Evolutionary conservation across 2,329 filamentous ascomycete genomes (phyloP).

Genomic region (Aschersonia sp.): DNA sequence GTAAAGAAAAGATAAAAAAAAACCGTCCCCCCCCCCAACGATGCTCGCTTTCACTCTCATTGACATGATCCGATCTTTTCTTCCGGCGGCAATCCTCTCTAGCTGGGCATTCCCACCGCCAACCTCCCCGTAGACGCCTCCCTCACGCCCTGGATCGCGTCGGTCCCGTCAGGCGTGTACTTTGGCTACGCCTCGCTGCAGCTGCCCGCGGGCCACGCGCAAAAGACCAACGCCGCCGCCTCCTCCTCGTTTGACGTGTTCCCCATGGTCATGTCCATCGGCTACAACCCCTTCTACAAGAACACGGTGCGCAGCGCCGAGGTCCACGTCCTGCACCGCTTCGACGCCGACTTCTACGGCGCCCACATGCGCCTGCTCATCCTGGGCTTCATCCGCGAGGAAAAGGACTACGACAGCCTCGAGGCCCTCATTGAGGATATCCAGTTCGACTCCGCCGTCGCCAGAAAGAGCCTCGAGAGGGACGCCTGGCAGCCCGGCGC

Average conservation of each 20-base stretch:
- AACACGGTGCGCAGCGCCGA: slow-evolving; percentile 78
- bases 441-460: slow-evolving; percentile 72
- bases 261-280: slow-evolving; percentile 87
- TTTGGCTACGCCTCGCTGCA: slow-evolving; percentile 78
- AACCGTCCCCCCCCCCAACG: neutral
- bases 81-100: neutral
- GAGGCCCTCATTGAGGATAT: slow-evolving; percentile 85
- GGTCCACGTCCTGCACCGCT: slow-evolving; percentile 74
- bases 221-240: slow-evolving; percentile 12
- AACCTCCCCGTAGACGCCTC: slow-evolving; percentile 66
- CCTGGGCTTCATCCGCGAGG: slow-evolving; percentile 75
- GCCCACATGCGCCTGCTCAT: slow-evolving; percentile 65
- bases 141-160: slow-evolving; percentile 42
- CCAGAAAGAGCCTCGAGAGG: slow-evolving; percentile 55
- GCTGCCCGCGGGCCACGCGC: slow-evolving; percentile 33
- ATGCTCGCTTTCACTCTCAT: neutral
- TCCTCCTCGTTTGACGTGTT: slow-evolving; percentile 30
- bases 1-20: no score
- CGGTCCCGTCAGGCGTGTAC: slow-evolving; percentile 70
- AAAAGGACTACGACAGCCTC: slow-evolving; percentile 73
- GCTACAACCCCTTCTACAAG: slow-evolving; percentile 96
- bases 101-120: slow-evolving; percentile 93
- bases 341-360: slow-evolving; percentile 73
- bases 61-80: no score
- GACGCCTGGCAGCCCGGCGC: slow-evolving; percentile 37